phyloP scores from a whole-genome alignment of 176 grass and related monocot genomes.

The Ensete glaucum region DNA sequence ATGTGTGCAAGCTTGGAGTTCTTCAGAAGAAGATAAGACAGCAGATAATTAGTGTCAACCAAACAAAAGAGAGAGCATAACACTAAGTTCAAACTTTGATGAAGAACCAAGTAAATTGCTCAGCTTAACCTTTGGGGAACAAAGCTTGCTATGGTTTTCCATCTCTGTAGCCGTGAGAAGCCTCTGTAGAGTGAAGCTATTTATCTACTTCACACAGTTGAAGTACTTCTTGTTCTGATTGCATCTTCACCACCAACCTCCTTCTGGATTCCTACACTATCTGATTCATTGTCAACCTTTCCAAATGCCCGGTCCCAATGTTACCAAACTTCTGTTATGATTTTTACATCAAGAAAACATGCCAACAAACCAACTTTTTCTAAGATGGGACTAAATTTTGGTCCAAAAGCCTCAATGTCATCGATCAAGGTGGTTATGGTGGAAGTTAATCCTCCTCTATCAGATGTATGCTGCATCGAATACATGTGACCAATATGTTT shows the following conservation, averaged over 20 bases:
- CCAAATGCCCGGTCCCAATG: background rate
- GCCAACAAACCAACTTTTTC: conserved; percentile 46
- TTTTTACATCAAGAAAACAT: conserved; percentile 37
- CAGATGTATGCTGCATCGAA: background rate
- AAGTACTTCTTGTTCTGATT: conserved; percentile 20
- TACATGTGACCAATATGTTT: too few species aligned
- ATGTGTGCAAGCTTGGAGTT: background rate
- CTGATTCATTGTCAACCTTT: background rate
- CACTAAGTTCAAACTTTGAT: background rate
- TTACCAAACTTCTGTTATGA: conserved; percentile 45
- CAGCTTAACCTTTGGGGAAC: conserved; percentile 44
- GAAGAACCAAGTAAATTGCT: background rate
- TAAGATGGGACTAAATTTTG: conserved; percentile 40
- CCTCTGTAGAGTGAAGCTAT: background rate
- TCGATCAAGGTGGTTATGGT: conserved; percentile 20
- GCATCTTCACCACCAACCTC: conserved; percentile 40
- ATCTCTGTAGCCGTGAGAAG: conserved; percentile 18
- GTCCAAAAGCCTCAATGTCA: conserved; percentile 6
- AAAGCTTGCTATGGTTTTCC: conserved; percentile 43
- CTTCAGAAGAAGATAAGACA: conserved; percentile 2
- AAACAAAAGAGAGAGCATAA: background rate
- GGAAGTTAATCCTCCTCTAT: conserved; percentile 8
- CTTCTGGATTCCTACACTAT: conserved; percentile 23
- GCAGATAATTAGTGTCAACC: background rate
- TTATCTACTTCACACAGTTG: conserved; percentile 25